Base-by-base conservation (phyloP, 495 filamentous ascomycete genomes). In the Sordaria brevicollis region DNA sequence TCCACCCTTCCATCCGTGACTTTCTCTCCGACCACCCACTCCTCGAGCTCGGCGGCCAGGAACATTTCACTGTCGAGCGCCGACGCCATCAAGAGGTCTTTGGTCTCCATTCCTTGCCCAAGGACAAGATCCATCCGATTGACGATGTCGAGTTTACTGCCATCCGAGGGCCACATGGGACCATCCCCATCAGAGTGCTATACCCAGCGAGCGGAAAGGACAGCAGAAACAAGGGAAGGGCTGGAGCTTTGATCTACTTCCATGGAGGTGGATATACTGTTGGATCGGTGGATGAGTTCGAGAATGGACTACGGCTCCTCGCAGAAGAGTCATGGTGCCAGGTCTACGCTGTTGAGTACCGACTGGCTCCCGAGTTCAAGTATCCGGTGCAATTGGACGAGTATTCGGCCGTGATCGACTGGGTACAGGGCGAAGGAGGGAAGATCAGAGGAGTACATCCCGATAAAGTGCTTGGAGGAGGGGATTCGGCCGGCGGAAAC, bases 241-340 rank as follows among this genome's bases (percentile, higher is more conserved):
- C 71, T 9, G 74, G 71, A 2, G 77, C 79, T 0, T 69, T 82
- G 1, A 74, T 82, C 13, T 81, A 80, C 68, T 76, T 79, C 21
- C 81, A 83, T 66, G 81, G 81, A n/a, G 82, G 81, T 2, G 79
- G 80, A 1, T 83, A 77, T 66, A 76, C 78, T 1, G 72, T 76
- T 4, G 80, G 81, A 1, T 75, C 70, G 31, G 75, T 81, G 11
- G 80, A 82, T 39, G 78, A 81, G 39, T 81, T 82, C 39, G 81
- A 83, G 68, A 76, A 75, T 33, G 76, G 77, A 4, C 70, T 78
- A 4, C 75, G 81, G 33, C 39, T 78, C 70, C 34, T 78, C 25
- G 72, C 78, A 39, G 72, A 81, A 68, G 68, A 38, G 70, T 69
- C 66, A 15, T 35, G 74, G 35, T 66, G 72, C 72, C 68, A 76